phyloP scores from a whole-genome alignment of 768 basidiomycete genomes.

The Rhizopogon salebrosus region DNA sequence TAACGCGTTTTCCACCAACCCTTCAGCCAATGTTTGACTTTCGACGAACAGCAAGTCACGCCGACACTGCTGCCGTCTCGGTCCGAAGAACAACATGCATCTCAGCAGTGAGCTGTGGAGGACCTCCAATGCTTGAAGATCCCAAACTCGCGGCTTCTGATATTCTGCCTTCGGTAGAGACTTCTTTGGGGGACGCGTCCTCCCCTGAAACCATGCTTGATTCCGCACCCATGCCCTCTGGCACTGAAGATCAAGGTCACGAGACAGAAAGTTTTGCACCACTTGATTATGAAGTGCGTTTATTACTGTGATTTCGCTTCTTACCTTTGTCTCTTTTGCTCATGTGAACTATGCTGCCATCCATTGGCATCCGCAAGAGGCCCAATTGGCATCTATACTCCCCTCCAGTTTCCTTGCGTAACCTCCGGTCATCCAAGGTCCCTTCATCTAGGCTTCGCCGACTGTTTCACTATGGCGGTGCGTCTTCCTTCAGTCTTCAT shows the following conservation, averaged over 20 bases:
- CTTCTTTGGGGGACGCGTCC: neutral
- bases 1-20: neutral
- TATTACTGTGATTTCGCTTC: neutral
- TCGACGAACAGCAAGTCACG: neutral
- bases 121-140: neutral
- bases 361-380: neutral
- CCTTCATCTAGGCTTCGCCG: slow-evolving; percentile 87
- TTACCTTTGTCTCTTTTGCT: neutral
- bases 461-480: slow-evolving; percentile 92
- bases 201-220: neutral
- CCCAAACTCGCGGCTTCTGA: too few relatives aligned
- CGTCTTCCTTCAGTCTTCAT: slow-evolving; percentile 10
- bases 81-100: neutral
- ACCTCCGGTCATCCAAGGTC: slow-evolving; percentile 77
- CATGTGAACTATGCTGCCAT: neutral
- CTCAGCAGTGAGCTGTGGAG: neutral
- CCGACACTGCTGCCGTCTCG: neutral
- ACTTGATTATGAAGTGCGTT: neutral
- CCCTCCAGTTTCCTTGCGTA: slow-evolving; percentile 29
- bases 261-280: neutral
- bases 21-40: neutral
- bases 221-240: neutral
- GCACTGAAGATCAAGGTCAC: neutral
- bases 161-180: neutral
- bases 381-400: slow-evolving; percentile 29